Conservation (phyloP, 306 rosid species). For the Lablab purpureus region DNA sequence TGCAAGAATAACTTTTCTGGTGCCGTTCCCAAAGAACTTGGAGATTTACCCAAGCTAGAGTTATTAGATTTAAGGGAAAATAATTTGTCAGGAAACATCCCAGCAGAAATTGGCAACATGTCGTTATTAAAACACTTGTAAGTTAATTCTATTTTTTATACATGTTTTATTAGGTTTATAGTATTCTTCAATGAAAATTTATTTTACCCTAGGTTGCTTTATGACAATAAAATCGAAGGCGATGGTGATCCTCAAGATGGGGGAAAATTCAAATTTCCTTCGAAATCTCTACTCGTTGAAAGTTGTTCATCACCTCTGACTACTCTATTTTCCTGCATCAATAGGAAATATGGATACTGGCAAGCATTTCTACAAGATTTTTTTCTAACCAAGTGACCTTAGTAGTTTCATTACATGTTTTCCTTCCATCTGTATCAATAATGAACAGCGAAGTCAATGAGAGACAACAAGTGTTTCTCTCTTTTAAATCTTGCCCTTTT, state of each 20-base stretch:
- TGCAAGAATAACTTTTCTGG: slow-evolving; percentile 77
- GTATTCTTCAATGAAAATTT: slow-evolving; percentile 43
- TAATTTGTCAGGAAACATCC: slow-evolving; percentile 70
- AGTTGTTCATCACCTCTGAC: slow-evolving; percentile 49
- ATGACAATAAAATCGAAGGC: slow-evolving; percentile 67
- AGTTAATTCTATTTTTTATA: slow-evolving; percentile 53
- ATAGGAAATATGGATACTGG: slow-evolving; percentile 80
- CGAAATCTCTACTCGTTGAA: slow-evolving; percentile 56
- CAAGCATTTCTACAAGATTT: slow-evolving; percentile 40
- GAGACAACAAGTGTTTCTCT: not conserved
- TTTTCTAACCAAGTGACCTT: slow-evolving; percentile 16
- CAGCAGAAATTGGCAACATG: slow-evolving; percentile 66
- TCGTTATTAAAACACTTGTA: slow-evolving; percentile 72
- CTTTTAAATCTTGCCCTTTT: not conserved
- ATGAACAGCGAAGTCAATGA: no score
- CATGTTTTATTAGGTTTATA: slow-evolving; percentile 8
- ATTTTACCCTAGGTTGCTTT: slow-evolving; percentile 63
- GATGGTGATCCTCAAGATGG: slow-evolving; percentile 54
- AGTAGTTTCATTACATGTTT: slow-evolving; percentile 17
- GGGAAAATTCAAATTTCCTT: slow-evolving; percentile 52
- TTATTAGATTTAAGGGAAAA: slow-evolving; percentile 87
- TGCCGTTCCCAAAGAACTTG: slow-evolving; percentile 80
- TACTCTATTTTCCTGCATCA: slow-evolving; percentile 53
- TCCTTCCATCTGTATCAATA: not conserved
- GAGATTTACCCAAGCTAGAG: slow-evolving; percentile 66